These are phyloP conservation scores for Curvularia lunata DNA, from an alignment of 2,329 filamentous ascomycete species.

Conservation along the genomic window DNA sequence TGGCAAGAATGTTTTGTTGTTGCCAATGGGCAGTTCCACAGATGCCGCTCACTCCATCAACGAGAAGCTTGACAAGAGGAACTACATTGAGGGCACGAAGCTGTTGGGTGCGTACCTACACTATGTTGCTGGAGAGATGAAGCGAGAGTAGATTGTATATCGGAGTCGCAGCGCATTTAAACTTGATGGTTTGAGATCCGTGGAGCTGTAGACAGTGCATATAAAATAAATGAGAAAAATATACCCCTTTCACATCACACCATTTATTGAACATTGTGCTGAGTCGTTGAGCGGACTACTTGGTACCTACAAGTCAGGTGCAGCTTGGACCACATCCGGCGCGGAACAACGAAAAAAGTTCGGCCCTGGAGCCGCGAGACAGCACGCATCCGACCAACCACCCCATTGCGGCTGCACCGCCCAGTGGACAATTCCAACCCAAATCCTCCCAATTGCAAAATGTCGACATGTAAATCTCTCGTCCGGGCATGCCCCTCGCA, in stretches of 20 bases:
- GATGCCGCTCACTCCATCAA: conserved; percentile 98
- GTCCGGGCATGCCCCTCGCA: conserved; percentile 30
- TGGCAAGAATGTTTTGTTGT: conserved; percentile 92
- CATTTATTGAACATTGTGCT: too few relatives aligned
- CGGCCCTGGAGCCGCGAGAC: conserved; percentile 21
- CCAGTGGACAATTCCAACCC: conserved; percentile 16
- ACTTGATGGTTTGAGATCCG: neutral
- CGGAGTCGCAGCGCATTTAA: neutral
- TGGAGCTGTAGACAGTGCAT: neutral
- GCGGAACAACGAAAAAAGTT: conserved; percentile 41
- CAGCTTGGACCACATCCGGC: conserved; percentile 19
- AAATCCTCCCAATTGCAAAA: conserved; percentile 29
- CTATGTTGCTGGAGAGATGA: conserved; percentile 91
- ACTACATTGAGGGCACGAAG: conserved; percentile 99
- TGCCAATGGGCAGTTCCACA: conserved; percentile 97
- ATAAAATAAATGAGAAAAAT: conserved; percentile 7
- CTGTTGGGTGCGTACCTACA: conserved; percentile 92
- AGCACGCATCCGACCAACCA: conserved; percentile 17
- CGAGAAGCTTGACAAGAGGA: conserved; percentile 94
- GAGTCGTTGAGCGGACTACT: too few relatives aligned
- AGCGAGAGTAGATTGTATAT: conserved; percentile 35
- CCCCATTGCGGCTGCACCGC: conserved; percentile 11
- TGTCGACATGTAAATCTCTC: conserved; percentile 45
- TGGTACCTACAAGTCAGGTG: neutral
- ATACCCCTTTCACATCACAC: conserved; percentile 13